Conservation (phyloP, 352 stramenopile genomes). For the Phytophthora boehmeriae region DNA sequence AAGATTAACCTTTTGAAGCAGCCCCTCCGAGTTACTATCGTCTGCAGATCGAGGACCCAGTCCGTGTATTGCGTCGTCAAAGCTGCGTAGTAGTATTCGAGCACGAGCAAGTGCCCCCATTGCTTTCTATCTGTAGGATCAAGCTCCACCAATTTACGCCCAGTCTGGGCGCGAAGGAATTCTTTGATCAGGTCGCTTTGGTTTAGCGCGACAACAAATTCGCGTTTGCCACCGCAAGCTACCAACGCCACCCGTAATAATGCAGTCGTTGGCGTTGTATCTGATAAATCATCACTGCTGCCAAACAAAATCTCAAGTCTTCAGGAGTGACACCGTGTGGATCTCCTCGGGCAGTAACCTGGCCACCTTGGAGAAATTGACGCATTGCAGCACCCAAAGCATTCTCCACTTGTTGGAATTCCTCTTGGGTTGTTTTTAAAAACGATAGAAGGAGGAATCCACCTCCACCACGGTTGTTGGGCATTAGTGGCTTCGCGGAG, state of each 20-base stretch:
- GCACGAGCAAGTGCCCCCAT: conserved; percentile 30
- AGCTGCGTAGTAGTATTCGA: conserved; percentile 24
- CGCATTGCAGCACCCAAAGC: conserved; percentile 56
- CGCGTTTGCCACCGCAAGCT: conserved; percentile 45
- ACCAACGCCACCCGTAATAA: conserved; percentile 41
- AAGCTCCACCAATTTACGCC: conserved; percentile 39
- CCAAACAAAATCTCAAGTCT: conserved; percentile 14
- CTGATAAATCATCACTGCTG: not conserved
- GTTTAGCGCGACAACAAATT: conserved; percentile 25
- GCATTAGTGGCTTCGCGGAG: not conserved
- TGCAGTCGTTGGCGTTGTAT: conserved; percentile 9
- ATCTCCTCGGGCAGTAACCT: conserved; percentile 31
- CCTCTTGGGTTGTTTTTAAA: conserved; percentile 26
- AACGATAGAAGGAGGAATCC: conserved; percentile 52
- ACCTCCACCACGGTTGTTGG: conserved; percentile 37
- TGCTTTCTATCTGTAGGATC: conserved; percentile 30
- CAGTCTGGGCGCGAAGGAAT: conserved; percentile 37
- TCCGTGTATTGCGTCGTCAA: not conserved
- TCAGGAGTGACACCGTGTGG: not conserved
- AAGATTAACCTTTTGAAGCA: conserved; percentile 3
- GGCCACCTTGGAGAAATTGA: conserved; percentile 50
- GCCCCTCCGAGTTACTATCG: not conserved
- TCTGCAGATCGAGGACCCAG: conserved; percentile 10
- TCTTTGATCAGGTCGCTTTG: conserved; percentile 44
- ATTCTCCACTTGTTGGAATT: conserved; percentile 32